phyloP scores from a whole-genome alignment of 192 early-diverging fungal genomes.

The Coemansia biformis region DNA sequence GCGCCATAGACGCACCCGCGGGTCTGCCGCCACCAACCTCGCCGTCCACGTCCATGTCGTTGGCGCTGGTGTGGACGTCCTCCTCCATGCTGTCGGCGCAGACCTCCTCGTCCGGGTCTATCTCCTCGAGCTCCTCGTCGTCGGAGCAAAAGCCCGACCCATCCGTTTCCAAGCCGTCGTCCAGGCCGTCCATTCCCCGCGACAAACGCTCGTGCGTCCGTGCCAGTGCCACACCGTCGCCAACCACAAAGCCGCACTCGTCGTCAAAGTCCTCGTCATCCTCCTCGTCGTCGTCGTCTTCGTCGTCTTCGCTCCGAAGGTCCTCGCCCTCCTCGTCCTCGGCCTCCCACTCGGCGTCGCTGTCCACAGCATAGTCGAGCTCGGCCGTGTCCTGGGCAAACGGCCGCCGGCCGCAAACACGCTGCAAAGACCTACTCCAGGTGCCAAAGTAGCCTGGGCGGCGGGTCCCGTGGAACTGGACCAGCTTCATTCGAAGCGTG shows the following conservation, averaged over 20 bases:
- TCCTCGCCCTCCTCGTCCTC: slow-evolving; percentile 85
- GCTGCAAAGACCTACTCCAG: slow-evolving; percentile 60
- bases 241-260: slow-evolving; percentile 81
- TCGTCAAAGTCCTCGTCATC: slow-evolving; percentile 73
- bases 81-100: slow-evolving; percentile 15
- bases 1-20: no score
- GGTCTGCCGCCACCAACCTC: neutral
- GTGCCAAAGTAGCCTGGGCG: slow-evolving; percentile 57
- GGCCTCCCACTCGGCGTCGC: slow-evolving; percentile 86
- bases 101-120: slow-evolving; percentile 31
- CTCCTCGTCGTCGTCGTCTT: slow-evolving; percentile 41
- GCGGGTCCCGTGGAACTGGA: slow-evolving; percentile 28
- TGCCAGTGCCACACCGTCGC: slow-evolving; percentile 44
- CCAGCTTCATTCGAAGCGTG: slow-evolving; percentile 22
- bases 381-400: slow-evolving; percentile 57
- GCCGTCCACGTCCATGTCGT: slow-evolving; percentile 11
- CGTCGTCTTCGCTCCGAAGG: slow-evolving; percentile 70
- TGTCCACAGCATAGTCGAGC: slow-evolving; percentile 83
- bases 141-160: slow-evolving; percentile 29
- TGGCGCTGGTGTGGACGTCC: neutral
- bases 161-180: slow-evolving; percentile 11
- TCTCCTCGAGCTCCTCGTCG: slow-evolving; percentile 45
- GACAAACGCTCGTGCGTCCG: neutral
- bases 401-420: slow-evolving; percentile 55
- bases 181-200: slow-evolving; percentile 2